Evolutionary conservation across 352 stramenopile genomes (phyloP).

Genomic region (Pythium phragmitis): DNA sequence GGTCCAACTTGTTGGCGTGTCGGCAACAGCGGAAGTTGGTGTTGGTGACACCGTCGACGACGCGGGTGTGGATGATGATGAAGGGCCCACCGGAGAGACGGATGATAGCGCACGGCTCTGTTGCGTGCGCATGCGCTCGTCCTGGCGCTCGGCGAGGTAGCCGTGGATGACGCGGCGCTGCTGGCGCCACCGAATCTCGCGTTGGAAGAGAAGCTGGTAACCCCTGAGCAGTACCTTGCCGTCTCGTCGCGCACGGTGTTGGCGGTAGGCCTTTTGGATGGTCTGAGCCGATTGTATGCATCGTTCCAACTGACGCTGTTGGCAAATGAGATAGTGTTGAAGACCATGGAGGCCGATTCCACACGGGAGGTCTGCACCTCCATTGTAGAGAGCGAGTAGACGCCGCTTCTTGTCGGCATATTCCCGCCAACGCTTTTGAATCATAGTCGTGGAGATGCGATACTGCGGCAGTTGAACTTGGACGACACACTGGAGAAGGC

Average conservation of each 20-base stretch:
- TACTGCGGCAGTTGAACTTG: slow-evolving; percentile 29
- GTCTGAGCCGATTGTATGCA: background rate
- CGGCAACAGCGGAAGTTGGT: background rate
- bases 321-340: slow-evolving; percentile 24
- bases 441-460: background rate
- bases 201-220: slow-evolving; percentile 47
- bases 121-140: slow-evolving; percentile 27
- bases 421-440: background rate
- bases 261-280: slow-evolving; percentile 40
- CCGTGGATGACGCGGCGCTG: slow-evolving; percentile 57
- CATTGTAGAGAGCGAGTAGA: background rate
- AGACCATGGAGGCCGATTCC: slow-evolving; percentile 15
- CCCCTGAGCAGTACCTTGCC: slow-evolving; percentile 38
- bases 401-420: slow-evolving; percentile 1
- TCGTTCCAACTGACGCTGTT: slow-evolving; percentile 16
- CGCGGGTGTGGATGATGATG: background rate
- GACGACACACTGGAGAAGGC: slow-evolving; percentile 30
- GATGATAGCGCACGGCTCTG: background rate
- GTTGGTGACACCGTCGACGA: background rate
- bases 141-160: slow-evolving; percentile 41
- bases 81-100: no score
- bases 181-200: slow-evolving; percentile 45
- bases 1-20: background rate
- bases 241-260: slow-evolving; percentile 30
- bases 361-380: background rate